Base-by-base conservation (phyloP, 1,284 basidiomycete species). In the Naganishia cerealis region DNA sequence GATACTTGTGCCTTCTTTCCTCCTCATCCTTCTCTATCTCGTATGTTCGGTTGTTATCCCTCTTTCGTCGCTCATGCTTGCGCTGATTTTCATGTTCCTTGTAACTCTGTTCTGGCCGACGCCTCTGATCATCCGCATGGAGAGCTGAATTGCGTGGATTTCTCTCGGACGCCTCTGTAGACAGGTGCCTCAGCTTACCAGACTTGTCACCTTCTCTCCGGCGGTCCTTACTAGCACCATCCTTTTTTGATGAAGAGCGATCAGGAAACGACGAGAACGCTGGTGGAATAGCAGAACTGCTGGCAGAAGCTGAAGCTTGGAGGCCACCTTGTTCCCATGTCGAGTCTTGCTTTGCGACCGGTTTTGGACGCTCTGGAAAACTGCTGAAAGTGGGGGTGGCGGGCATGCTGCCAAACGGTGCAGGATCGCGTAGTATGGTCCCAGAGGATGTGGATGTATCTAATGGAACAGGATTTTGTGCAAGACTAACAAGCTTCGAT, bases 251-350 rank as follows among this genome's bases (percentile, higher is more conserved):
- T 13, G 42, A 4, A 2, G n/a, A 16, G 26, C 69, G 43, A 21
- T 55, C 61, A 21, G 68, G 68, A 52, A 69, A 69, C 9, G 63
- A 66, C 21, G 29, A 29, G 48, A 70, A 70, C 8, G 33, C n/a
- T 8, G 69, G 58, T 33, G 16, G 43, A 18, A 24, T 24, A 24
- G 54, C 58, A 3, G 55, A 18, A 24, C 29, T 50, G 39, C 24
- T n/a, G 10, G 21, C n/a, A 24, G 65, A 62, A 0, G 62, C 29
- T 24, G 62, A 65, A 15, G 52, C 54, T 24, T 54, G 50, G 15
- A 55, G 52, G 10, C 54, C 62, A 26, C 62, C 62, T 65, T 54
- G 54, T 39, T 65, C 24, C 62, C 50, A 54, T 43, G 50, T 38
- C 24, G 24, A 21, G 33, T 54, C 52, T 21, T 2, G 12, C 3